Conservation (phyloP, 116 monocot species). For the Iris pallida region DNA sequence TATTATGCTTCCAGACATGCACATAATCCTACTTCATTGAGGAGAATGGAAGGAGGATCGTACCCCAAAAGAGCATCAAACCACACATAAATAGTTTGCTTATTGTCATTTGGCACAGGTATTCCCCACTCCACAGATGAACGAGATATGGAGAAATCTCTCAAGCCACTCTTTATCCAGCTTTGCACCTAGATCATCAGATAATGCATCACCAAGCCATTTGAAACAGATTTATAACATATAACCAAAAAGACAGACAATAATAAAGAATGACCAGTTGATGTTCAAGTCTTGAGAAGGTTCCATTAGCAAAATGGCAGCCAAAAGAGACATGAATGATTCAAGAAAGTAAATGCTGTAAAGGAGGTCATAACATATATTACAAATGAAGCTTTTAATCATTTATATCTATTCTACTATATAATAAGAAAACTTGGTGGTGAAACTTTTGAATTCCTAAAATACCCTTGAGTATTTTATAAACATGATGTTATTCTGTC, state of each 20-base stretch:
- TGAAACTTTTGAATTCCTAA: too few species aligned
- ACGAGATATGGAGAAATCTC: conserved; percentile 93
- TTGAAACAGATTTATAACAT: background rate
- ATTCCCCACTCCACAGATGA: conserved; percentile 98
- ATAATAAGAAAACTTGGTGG: too few species aligned
- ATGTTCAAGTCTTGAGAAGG: background rate
- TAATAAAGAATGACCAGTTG: too few species aligned
- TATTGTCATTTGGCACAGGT: conserved; percentile 80
- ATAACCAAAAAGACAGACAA: too few species aligned
- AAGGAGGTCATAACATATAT: too few species aligned
- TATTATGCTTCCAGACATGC: too few species aligned
- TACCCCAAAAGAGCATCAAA: conserved; percentile 99
- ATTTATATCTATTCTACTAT: too few species aligned
- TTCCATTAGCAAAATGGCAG: background rate
- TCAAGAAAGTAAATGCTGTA: too few species aligned
- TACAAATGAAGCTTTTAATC: too few species aligned
- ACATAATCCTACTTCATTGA: background rate
- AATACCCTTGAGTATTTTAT: too few species aligned
- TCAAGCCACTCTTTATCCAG: conserved; percentile 87
- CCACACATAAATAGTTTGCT: conserved; percentile 98
- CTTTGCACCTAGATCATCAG: conserved; percentile 73
- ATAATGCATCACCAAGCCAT: conserved; percentile 8
- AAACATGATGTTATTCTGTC: too few species aligned
- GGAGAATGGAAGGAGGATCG: conserved; percentile 9
- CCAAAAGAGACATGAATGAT: background rate